These are phyloP conservation scores for Quercus ilex DNA, from an alignment of 306 rosid genomes.

Conservation along the genomic window DNA sequence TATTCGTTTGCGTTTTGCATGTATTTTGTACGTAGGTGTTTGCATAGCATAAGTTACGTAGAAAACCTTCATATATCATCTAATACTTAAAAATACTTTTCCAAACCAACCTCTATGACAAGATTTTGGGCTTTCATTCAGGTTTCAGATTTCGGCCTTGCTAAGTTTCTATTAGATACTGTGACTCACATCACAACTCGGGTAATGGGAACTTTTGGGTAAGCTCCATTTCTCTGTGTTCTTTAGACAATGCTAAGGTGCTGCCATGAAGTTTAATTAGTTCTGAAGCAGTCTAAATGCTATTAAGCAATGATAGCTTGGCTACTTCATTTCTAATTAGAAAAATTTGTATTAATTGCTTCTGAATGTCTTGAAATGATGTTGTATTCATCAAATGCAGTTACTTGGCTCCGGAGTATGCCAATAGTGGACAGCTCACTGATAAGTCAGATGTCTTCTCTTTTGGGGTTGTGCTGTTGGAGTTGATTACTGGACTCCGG, in stretches of 20 bases:
- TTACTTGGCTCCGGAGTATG: conserved; percentile 72
- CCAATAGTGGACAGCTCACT: conserved; percentile 60
- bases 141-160: conserved; percentile 74
- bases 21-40: too few species aligned
- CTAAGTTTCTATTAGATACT: conserved; percentile 40
- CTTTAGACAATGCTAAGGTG: not conserved
- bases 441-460: conserved; percentile 69
- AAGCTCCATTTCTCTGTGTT: conserved; percentile 4
- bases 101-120: too few species aligned
- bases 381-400: conserved; percentile 30
- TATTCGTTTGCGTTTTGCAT: too few species aligned
- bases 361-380: not conserved
- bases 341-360: not conserved
- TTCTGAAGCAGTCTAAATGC: not conserved
- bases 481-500: conserved; percentile 57
- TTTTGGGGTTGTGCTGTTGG: conserved; percentile 68
- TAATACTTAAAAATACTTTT: not conserved
- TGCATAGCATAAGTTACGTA: not conserved
- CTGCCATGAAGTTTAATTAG: not conserved
- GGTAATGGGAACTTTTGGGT: conserved; percentile 76
- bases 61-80: not conserved
- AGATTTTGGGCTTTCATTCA: conserved; percentile 5
- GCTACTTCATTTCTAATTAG: not conserved
- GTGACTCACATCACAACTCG: conserved; percentile 68
- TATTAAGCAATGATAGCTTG: not conserved